Evolutionary conservation across 148 eudicot genomes (phyloP), one percentile per base, ranked within the genome.

Genomic region (Heliamphora exappendiculata): DNA sequence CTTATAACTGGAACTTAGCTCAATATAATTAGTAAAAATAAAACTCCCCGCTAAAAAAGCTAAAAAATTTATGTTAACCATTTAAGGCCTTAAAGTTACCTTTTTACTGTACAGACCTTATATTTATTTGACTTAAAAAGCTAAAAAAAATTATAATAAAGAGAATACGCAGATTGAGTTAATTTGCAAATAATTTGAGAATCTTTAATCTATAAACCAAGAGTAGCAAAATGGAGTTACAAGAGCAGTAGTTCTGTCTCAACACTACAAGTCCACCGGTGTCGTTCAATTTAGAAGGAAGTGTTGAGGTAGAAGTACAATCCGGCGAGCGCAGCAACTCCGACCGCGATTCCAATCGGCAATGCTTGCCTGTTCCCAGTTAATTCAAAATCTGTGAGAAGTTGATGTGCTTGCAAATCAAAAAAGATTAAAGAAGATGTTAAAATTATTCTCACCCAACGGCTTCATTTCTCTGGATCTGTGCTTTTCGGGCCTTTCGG

Each of bases 271-370:
- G 4, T 70, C 49, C 72, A 65, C 7, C 16, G 0, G 0, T 10
- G 11, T 44, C 45, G 44, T 22, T 11, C 24, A 71, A 8, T 66
- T 84, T 74, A 86, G 84, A 53, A 85, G 72, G 82, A 78, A 83
- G 59, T 84, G 84, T 92, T 95, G 75, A 92, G 73, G 78, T 95
- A 95, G 78, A 88, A 85, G 85, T 89, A 95, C n/a, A 95, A 64
- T 17, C 78, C 98, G 67, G 79, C 88, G 6, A 95, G 89, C 17
- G 89, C 87, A 55, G 86, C 92, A 63, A 80, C 85, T 45, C 98
- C 98, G 29, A 89, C 86, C 24, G 80, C 91, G 37, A 89, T 82
- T 34, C 91, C 97, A 39, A 90, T 84, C 7, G 98, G 98, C 87
- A 95, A 79, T 60, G 92, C 96, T 73, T 79, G 72, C 79, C 98